Evolutionary conservation across 2,329 filamentous ascomycete genomes (phyloP).

Genomic region (Colletotrichum incanum): DNA sequence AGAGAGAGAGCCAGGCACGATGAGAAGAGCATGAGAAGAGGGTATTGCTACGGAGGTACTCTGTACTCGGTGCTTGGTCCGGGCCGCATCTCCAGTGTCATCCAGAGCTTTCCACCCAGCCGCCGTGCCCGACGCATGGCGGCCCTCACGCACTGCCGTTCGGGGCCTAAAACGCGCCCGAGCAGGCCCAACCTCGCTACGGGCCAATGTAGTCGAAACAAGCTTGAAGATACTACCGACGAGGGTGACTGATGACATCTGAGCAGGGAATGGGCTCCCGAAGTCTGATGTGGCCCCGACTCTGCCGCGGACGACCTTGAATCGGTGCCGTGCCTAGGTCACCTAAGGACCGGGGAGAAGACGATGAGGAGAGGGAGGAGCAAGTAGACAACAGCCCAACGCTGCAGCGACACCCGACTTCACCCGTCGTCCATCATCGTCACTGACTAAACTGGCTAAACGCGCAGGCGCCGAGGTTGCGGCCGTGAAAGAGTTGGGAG

Average conservation of each 20-base stretch:
- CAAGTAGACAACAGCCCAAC: not conserved
- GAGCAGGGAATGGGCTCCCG: not conserved
- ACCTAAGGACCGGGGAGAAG: not conserved
- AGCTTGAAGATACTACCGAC: conserved; percentile 11
- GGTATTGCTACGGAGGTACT: not conserved
- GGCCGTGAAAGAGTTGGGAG: not conserved
- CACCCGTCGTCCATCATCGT: not conserved
- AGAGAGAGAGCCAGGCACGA: no score
- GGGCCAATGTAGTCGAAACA: conserved; percentile 34
- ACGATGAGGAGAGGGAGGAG: no score
- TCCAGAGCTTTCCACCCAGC: conserved; percentile 3
- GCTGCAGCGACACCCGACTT: conserved; percentile 27
- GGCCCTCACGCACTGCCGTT: conserved; percentile 9
- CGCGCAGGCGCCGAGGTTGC: not conserved
- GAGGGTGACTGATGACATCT: not conserved
- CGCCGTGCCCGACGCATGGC: conserved; percentile 11
- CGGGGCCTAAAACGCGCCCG: conserved; percentile 28
- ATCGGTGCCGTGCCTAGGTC: not conserved
- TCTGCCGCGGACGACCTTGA: not conserved
- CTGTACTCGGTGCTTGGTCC: not conserved
- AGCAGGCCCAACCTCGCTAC: conserved; percentile 34
- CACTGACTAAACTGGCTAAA: not conserved
- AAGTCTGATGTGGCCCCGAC: not conserved
- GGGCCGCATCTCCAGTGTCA: not conserved
- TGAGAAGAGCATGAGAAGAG: no score